phyloP scores from a whole-genome alignment of 192 early-diverging fungal species.

The Funneliformis mosseae region DNA sequence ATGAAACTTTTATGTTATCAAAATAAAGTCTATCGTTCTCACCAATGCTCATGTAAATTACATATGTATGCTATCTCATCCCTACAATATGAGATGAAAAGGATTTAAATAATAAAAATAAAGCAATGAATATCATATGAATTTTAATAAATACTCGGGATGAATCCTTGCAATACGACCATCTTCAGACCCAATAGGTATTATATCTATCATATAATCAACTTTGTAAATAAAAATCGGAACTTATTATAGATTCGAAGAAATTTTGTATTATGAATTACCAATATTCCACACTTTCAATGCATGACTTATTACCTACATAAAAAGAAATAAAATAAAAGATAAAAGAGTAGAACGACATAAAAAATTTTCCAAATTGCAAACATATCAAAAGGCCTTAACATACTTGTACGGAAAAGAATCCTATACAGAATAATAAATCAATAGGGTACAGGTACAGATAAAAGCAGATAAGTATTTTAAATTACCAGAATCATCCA shows the following conservation, averaged over 20 bases:
- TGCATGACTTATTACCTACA: slow-evolving; percentile 45
- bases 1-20: slow-evolving; percentile 29
- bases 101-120: neutral
- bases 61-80: slow-evolving; percentile 69
- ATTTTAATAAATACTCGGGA: slow-evolving; percentile 54
- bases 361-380: neutral
- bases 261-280: slow-evolving; percentile 1
- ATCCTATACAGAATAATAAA: slow-evolving; percentile 44
- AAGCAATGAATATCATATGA: neutral
- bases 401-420: slow-evolving; percentile 70
- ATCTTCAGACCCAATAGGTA: slow-evolving; percentile 55
- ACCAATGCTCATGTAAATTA: slow-evolving; percentile 65
- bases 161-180: slow-evolving; percentile 44
- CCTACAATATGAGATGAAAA: slow-evolving; percentile 32
- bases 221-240: neutral
- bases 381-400: neutral
- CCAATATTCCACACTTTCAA: slow-evolving; percentile 44
- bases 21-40: slow-evolving; percentile 4
- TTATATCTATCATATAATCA: slow-evolving; percentile 46
- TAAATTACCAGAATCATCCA: slow-evolving; percentile 50
- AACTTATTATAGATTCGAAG: neutral
- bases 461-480: neutral
- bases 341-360: neutral
- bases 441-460: neutral
- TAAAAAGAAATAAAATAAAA: neutral